Conservation (phyloP, 1,284 basidiomycete species). For the Cutaneotrichosporon sp. region DNA sequence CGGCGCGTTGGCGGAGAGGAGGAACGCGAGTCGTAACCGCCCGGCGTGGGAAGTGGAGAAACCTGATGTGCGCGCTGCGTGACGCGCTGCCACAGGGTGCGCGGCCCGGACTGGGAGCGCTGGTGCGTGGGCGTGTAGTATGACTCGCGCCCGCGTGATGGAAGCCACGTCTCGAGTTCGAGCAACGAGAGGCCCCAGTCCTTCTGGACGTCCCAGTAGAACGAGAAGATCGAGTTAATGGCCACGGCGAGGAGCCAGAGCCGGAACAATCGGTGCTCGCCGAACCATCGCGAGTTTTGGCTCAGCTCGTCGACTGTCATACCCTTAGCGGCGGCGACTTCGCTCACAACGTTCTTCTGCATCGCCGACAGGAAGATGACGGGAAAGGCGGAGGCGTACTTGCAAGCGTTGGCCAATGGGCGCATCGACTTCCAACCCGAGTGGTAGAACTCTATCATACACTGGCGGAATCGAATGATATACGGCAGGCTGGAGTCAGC, state of each 20-base stretch:
- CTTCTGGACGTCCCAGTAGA: slow-evolving; percentile 98
- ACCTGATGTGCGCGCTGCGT: not conserved
- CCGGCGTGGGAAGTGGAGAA: slow-evolving; percentile 11
- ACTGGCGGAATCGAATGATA: slow-evolving; percentile 85
- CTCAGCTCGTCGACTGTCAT: slow-evolving; percentile 43
- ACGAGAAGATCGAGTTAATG: slow-evolving; percentile 89
- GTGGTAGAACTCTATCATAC: slow-evolving; percentile 75
- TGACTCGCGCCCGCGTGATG: not conserved
- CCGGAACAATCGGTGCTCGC: slow-evolving; percentile 70
- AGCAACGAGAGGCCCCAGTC: slow-evolving; percentile 93
- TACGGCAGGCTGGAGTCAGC: slow-evolving; percentile 69
- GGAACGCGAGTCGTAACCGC: not conserved
- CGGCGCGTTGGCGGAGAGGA: slow-evolving; percentile 24
- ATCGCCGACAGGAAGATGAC: slow-evolving; percentile 90
- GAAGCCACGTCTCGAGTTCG: slow-evolving; percentile 50
- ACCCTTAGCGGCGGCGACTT: slow-evolving; percentile 56
- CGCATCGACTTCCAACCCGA: slow-evolving; percentile 62
- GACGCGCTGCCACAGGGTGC: not conserved
- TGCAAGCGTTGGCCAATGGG: slow-evolving; percentile 87
- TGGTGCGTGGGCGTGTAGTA: not conserved
- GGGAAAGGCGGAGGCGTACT: slow-evolving; percentile 97
- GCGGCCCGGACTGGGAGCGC: not conserved
- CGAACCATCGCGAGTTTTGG: slow-evolving; percentile 59
- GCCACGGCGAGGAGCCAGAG: slow-evolving; percentile 81
- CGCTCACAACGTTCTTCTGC: slow-evolving; percentile 63